phyloP scores from a whole-genome alignment of 2,329 filamentous ascomycete species.

The Xylariaceae sp. region DNA sequence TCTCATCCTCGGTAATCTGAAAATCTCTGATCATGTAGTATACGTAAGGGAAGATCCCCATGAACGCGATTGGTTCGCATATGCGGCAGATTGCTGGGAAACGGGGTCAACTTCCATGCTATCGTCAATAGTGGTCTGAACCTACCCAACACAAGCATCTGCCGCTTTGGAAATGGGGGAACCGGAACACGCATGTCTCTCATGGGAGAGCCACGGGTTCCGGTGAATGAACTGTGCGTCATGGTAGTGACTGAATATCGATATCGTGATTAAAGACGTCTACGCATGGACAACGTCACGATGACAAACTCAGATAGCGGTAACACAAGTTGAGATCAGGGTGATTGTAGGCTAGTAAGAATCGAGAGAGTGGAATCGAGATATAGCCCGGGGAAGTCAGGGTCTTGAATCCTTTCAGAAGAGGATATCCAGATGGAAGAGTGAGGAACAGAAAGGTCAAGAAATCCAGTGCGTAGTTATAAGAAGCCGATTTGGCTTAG shows the following conservation, averaged over 20 bases:
- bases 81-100: conserved; percentile 79
- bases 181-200: conserved; percentile 10
- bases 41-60: conserved; percentile 98
- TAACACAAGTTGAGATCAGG: neutral
- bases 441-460: too few relatives aligned
- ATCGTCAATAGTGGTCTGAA: conserved; percentile 2
- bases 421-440: neutral
- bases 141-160: conserved; percentile 37
- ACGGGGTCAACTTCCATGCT: conserved; percentile 5
- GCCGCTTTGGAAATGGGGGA: conserved; percentile 34
- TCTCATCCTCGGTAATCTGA: conserved; percentile 72
- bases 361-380: neutral
- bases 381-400: conserved; percentile 1
- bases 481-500: conserved; percentile 6
- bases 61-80: conserved; percentile 98
- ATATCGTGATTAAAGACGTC: too few relatives aligned
- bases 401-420: conserved; percentile 14
- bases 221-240: conserved; percentile 23
- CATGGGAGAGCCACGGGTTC: conserved; percentile 18
- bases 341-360: conserved; percentile 2
- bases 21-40: conserved; percentile 98
- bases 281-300: conserved; percentile 8
- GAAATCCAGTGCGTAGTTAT: too few relatives aligned
- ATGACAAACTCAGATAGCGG: conserved; percentile 14
- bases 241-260: conserved; percentile 13